Evolutionary conservation across 257 asterid species (phyloP), one percentile per base, ranked within the genome.

Genomic region (Nicotiana obtusifolia): DNA sequence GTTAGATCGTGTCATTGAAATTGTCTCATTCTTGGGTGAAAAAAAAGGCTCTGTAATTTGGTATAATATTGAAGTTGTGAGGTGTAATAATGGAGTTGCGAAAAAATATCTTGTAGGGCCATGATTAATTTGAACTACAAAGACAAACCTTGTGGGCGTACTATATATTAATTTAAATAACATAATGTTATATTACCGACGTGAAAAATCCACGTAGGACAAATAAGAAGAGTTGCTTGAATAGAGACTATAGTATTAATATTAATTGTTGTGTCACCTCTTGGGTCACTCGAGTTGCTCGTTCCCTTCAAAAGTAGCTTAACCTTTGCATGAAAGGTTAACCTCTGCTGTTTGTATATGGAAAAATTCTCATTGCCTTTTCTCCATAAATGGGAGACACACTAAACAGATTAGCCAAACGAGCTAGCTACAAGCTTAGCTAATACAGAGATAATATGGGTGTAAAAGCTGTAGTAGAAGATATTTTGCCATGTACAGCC

Each of bases 231-330:
- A 52, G 57, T 52, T 52, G 13, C 57, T 52, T 14, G 6, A 52
- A 52, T 52, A 14, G 2, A 41, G 20, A 41, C 56, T 71, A 41
- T 10, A 20, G 0, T 41, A 71, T 41, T 69, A 69, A 41, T 67
- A 71, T 8, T 37, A 10, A 73, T 14, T 73, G 37, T 47, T 73
- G 37, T 24, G 22, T 73, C 37, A 41, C 79, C 3, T 24, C 79
- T 85, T 87, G 97, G 94, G 91, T 76, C 93, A 85, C 87, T 52
- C 97, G 97, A 91, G 97, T 91, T 85, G 97, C 97, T 85, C 71
- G 24, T 88, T 91, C 97, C 78, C 95, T 80, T 53, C 33, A 49
- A 59, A 83, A 87, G 88, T 87, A 91, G 90, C 97, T 89, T 86
- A 91, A 89, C 89, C 87, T 87, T 86, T 82, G 68, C 87, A 81